Evolutionary conservation across 73 alveolate species (phyloP).

Genomic region (Durusdinium trenchii): DNA sequence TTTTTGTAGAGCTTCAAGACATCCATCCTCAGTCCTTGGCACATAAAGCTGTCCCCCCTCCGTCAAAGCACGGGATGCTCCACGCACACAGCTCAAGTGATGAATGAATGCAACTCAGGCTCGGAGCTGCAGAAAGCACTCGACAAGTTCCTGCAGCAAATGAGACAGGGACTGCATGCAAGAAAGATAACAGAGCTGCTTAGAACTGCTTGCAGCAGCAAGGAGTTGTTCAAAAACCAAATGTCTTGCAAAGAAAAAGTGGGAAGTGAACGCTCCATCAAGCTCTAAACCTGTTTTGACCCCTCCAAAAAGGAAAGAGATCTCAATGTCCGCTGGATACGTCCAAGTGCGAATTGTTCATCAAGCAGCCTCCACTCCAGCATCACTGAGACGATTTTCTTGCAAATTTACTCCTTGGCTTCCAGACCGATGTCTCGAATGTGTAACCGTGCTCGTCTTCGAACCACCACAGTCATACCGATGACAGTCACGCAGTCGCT

Average conservation of each 20-base stretch:
- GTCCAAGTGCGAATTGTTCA: neutral
- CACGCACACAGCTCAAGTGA: neutral
- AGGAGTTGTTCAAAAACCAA: no score
- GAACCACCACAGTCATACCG: no score
- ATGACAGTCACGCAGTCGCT: no score
- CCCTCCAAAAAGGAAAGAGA: neutral
- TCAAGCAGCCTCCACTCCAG: constrained; percentile 60
- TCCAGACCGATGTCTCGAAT: neutral
- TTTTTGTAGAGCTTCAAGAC: constrained; percentile 53
- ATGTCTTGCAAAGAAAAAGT: no score
- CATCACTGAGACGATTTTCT: constrained; percentile 39
- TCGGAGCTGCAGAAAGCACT: constrained; percentile 14
- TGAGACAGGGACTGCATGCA: no score
- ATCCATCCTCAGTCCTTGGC: constrained; percentile 69
- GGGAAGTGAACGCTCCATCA: no score
- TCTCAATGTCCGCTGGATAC: neutral
- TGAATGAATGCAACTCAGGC: neutral
- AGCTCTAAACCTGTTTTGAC: neutral
- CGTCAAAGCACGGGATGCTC: no score
- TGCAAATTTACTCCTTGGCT: constrained; percentile 39
- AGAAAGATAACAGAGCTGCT: no score
- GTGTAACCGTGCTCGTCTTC: no score
- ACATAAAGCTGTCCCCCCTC: neutral
- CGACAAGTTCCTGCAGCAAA: constrained; percentile 41
- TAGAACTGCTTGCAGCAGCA: no score